Conservation (phyloP, 1,139 yeast species). For the Sporopachydermia cereana region DNA sequence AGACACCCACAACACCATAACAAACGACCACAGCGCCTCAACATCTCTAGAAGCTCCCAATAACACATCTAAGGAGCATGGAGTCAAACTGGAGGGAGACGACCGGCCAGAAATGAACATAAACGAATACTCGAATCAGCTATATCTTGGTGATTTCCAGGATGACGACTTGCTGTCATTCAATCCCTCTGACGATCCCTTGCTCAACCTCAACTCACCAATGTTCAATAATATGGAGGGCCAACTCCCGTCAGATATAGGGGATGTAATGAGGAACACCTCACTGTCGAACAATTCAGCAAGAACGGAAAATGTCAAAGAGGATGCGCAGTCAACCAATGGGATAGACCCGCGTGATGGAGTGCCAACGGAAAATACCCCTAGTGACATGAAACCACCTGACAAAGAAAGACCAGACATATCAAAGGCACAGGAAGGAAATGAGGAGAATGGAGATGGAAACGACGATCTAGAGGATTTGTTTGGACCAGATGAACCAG, state of each 20-base stretch:
- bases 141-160: conserved; percentile 5
- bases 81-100: not conserved
- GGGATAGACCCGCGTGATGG: not conserved
- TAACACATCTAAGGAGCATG: not conserved
- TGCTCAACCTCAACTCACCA: conserved; percentile 1
- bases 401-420: not conserved
- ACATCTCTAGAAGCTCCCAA: not conserved
- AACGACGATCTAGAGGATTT: conserved; percentile 3
- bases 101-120: not conserved
- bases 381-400: not conserved
- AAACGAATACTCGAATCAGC: conserved; percentile 1
- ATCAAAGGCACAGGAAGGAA: not conserved
- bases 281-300: not conserved
- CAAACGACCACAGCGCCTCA: not conserved
- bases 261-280: not conserved
- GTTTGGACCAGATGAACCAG: conserved; percentile 4
- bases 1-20: not conserved
- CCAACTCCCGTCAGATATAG: not conserved
- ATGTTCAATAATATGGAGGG: not conserved
- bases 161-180: not conserved
- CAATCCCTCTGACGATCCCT: conserved; percentile 3
- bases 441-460: not conserved
- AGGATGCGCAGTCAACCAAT: not conserved
- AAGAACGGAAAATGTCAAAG: not conserved
- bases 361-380: no score